A percentile compares a stretch with the other conserved stretches of the same genome.
Conservation (phyloP, 2,329 filamentous ascomycete genomes). For the Monilinia laxa region DNA sequence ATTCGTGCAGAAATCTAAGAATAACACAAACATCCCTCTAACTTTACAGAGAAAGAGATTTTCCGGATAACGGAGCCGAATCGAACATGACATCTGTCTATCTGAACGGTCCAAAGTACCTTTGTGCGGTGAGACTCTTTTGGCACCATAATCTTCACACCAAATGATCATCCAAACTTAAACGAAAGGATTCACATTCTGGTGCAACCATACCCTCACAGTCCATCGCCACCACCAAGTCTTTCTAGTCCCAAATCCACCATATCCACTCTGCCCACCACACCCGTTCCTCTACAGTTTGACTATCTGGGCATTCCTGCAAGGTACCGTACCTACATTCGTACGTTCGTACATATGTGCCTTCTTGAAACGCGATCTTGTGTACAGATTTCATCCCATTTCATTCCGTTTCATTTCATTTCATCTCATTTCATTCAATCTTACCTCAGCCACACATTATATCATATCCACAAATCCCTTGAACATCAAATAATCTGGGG, state of each 20-base stretch:
- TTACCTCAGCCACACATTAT: not conserved
- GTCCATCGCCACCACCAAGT: conserved; percentile 10
- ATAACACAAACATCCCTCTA: not conserved
- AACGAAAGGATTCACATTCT: conserved; percentile 14
- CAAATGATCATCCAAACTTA: not conserved
- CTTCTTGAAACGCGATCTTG: not conserved
- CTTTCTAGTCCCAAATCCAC: not conserved
- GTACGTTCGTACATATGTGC: not conserved
- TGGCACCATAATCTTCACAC: not conserved
- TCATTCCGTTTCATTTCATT: not conserved
- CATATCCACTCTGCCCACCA: not conserved
- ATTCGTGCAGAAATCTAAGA: not conserved
- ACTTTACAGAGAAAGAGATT: not conserved
- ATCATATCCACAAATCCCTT: not conserved
- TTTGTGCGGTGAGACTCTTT: conserved; percentile 20
- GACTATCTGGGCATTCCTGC: not conserved
- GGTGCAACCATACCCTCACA: not conserved
- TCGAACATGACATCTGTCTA: not conserved
- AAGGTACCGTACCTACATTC: conserved; percentile 6
- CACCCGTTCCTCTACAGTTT: not conserved
- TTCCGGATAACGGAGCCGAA: conserved; percentile 4
- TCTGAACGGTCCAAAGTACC: not conserved
- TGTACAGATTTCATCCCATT: not conserved
- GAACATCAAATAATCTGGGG: conserved; percentile 5
- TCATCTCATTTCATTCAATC: not conserved